Base-by-base conservation (phyloP, 805 yeast genomes). In the Candida nemodendra region DNA sequence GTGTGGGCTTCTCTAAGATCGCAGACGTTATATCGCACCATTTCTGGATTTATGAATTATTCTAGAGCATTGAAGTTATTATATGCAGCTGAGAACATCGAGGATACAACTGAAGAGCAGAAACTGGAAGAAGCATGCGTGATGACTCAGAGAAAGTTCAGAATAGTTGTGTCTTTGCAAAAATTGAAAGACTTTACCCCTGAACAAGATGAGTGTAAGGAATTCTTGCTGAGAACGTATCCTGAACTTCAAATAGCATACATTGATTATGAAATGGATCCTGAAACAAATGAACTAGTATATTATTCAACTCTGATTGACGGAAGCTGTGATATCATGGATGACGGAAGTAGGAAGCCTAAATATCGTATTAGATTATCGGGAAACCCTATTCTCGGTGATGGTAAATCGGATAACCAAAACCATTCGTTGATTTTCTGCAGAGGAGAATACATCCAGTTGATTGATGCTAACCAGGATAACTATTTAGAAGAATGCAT, bases 1-100 rank as follows among this genome's bases (percentile, higher is more conserved):
- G 72, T 87, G 2, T 87, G 96, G 96, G 85, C 95, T 0, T 85
- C 95, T 0, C 64, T 84, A 39, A 71, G 95, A 51, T 74, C 85
- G 2, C 96, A 87, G 54, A 87, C 95, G 0, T 65, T 87, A 32
- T 88, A 81, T 53, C 69, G 95, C 30, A 87, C 96, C 0, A 71
- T 86, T 3, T 76, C 89, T 2, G 95, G 96, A 0, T 87, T 88
- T 55, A 78, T 76, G 76, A 86, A 87, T 54, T 87, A 87, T 54
- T 68, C 78, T 5, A 69, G 75, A 18, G 95, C 95, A 0, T 68
- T 88, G 17, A 81, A 80, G 44, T 63, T 86, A 14, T 64, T 88
- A 3, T 76, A 78, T 53, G 73, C 72, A 43, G 75, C 73, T 25
- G 78, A 76, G 54, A 66, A 66, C 56, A 66, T 68, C 24, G 65